Conservation (phyloP, 257 asterid genomes). For the Echium plantagineum region DNA sequence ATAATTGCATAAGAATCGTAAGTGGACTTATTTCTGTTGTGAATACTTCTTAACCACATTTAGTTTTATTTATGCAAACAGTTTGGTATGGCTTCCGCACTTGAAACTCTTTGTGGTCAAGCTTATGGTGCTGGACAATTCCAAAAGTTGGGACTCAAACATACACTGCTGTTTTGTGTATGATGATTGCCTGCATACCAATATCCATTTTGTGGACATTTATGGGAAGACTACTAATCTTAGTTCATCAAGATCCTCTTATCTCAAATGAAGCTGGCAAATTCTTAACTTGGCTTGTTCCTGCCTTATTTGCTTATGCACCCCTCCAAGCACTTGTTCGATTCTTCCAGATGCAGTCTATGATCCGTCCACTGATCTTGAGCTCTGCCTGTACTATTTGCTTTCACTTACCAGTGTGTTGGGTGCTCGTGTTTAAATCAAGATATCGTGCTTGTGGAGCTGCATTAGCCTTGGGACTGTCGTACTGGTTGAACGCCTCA, state of each 20-base stretch:
- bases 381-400: constrained; percentile 41
- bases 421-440: constrained; percentile 16
- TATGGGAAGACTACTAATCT: constrained; percentile 35
- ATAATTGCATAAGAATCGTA: no score
- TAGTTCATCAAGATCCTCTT: constrained; percentile 63
- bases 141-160: no score
- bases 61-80: no score
- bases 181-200: no score
- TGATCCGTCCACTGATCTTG: constrained; percentile 46
- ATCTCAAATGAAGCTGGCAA: constrained; percentile 75
- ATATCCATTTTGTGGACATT: constrained; percentile 46
- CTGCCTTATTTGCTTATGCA: constrained; percentile 59
- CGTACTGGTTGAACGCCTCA: constrained; percentile 51
- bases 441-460: constrained; percentile 32
- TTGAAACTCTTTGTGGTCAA: no score
- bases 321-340: constrained; percentile 45
- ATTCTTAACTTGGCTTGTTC: constrained; percentile 50
- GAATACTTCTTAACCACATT: no score
- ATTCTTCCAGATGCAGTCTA: constrained; percentile 51
- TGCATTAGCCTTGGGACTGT: constrained; percentile 44
- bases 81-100: no score
- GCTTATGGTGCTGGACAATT: no score
- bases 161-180: no score
- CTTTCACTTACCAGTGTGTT: constrained; percentile 35
- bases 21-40: no score